phyloP scores from a whole-genome alignment of 352 stramenopile genomes.

The Elongisporangium undulatum region DNA sequence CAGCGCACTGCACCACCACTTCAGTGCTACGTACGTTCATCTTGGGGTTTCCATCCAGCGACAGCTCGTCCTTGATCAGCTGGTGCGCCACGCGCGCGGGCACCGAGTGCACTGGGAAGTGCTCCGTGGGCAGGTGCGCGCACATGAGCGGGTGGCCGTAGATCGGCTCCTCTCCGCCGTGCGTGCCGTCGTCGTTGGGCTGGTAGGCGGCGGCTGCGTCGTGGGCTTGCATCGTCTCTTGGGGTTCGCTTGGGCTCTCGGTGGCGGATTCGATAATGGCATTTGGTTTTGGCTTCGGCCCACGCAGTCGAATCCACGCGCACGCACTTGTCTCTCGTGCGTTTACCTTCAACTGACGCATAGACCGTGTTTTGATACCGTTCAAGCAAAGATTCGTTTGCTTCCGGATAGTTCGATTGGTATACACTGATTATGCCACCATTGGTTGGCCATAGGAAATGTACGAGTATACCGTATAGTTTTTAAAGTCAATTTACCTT shows the following conservation, averaged over 20 bases:
- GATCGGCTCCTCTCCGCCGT: constrained; percentile 48
- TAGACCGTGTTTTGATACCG: constrained; percentile 2
- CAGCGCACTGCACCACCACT: not conserved
- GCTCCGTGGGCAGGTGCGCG: constrained; percentile 48
- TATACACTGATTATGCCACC: not conserved
- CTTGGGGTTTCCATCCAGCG: constrained; percentile 87
- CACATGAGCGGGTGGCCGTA: constrained; percentile 85
- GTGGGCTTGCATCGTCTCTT: constrained; percentile 28
- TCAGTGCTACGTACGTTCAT: constrained; percentile 65
- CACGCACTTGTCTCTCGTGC: not conserved
- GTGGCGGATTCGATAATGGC: constrained; percentile 7
- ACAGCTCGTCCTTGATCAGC: constrained; percentile 88
- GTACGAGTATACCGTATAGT: not conserved
- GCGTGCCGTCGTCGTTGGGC: constrained; percentile 15
- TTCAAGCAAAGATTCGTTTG: not conserved
- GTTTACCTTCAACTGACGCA: not conserved
- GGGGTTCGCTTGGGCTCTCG: not conserved
- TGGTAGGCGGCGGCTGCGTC: constrained; percentile 11
- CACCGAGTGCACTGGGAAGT: constrained; percentile 63
- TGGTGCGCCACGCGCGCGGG: constrained; percentile 79
- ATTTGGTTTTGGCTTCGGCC: not conserved
- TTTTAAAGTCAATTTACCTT: not conserved
- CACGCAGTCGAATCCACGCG: not conserved
- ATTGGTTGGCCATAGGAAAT: not conserved
- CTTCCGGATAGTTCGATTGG: not conserved